These are phyloP conservation scores for Cordyceps javanica DNA, from an alignment of 2,329 filamentous ascomycete species.

Conservation along the genomic window DNA sequence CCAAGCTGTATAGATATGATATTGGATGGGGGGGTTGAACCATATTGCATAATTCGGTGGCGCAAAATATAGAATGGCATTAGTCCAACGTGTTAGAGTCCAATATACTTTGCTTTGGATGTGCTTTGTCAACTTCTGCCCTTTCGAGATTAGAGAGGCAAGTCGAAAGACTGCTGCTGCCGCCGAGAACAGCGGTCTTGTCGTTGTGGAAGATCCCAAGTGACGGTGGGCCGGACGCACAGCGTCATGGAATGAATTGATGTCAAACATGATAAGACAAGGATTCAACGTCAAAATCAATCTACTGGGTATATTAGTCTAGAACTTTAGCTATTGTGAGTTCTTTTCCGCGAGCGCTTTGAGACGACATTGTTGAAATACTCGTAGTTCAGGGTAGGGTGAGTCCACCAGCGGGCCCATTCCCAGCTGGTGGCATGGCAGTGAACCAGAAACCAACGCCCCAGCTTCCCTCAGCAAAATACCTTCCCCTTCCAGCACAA, in stretches of 20 bases:
- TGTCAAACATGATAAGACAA: too few relatives aligned
- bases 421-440: not conserved
- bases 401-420: not conserved
- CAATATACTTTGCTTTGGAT: not conserved
- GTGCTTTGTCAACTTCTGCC: too few relatives aligned
- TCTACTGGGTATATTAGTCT: too few relatives aligned
- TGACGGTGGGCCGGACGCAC: too few relatives aligned
- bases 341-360: too few relatives aligned
- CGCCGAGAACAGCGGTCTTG: too few relatives aligned
- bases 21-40: not conserved
- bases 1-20: constrained; percentile 48
- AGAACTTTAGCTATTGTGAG: too few relatives aligned
- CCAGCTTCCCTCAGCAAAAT: not conserved
- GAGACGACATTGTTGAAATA: not conserved
- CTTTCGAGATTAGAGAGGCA: too few relatives aligned
- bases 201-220: too few relatives aligned
- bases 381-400: not conserved
- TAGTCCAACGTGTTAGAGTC: not conserved
- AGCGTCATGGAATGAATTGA: too few relatives aligned
- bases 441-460: not conserved
- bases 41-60: not conserved
- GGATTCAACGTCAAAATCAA: too few relatives aligned
- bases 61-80: not conserved
- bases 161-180: too few relatives aligned
- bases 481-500: not conserved